Conservation (phyloP, 2,329 filamentous ascomycete species). For the Phyllosticta citrichinensis region DNA sequence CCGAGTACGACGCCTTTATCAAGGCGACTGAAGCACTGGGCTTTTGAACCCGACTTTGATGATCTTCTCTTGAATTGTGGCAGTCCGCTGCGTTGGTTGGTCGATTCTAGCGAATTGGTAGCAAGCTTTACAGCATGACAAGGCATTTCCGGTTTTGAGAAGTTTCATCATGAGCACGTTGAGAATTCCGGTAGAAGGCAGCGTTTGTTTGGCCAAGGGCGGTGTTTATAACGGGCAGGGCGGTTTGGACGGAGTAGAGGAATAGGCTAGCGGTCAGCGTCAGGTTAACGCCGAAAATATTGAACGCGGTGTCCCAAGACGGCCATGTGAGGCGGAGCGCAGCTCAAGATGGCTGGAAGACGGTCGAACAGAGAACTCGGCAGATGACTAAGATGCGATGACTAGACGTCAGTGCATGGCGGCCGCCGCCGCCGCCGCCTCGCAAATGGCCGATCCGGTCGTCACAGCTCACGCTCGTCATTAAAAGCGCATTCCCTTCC, state of each 20-base stretch:
- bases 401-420: background rate
- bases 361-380: background rate
- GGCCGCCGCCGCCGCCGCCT: too few species aligned
- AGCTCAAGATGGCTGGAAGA: conserved; percentile 3
- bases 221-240: background rate
- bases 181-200: background rate
- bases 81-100: background rate
- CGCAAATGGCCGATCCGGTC: background rate
- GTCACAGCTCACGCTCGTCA: background rate
- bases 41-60: conserved; percentile 2
- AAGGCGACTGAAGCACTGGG: conserved; percentile 46
- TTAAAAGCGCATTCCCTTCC: conserved; percentile 1
- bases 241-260: background rate
- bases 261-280: background rate
- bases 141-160: background rate
- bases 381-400: conserved; percentile 1
- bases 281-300: background rate
- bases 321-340: background rate
- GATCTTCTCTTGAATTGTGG: background rate
- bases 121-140: background rate
- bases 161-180: background rate
- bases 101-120: background rate
- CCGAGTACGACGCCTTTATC: conserved; percentile 73
- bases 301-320: background rate
- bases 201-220: background rate